Conservation (phyloP, 495 filamentous ascomycete genomes). For the Penicillium samsonianum region DNA sequence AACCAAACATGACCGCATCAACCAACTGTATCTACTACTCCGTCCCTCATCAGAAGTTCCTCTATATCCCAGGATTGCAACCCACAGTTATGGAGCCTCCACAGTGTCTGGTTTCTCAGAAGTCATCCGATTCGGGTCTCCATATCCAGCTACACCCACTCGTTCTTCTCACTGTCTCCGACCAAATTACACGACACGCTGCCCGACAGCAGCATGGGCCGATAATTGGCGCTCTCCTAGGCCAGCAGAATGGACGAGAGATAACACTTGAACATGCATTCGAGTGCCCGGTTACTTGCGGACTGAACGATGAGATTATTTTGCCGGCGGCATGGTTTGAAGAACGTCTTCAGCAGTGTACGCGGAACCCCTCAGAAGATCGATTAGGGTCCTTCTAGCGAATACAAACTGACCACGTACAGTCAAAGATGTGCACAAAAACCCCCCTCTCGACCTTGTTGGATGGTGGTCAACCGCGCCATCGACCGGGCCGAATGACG, state of each 20-base stretch:
- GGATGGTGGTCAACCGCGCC: conserved; percentile 92
- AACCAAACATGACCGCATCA: conserved; percentile 27
- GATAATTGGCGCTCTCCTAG: conserved; percentile 82
- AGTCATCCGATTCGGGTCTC: conserved; percentile 75
- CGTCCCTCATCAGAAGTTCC: not conserved
- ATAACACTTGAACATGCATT: conserved; percentile 93
- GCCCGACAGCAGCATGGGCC: conserved; percentile 72
- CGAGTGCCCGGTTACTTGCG: conserved; percentile 62
- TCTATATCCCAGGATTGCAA: conserved; percentile 1
- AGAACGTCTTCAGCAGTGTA: conserved; percentile 81
- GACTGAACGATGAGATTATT: conserved; percentile 52
- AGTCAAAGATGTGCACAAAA: conserved; percentile 91
- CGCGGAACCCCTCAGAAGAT: conserved; percentile 27
- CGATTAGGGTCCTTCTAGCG: not conserved
- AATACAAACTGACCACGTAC: conserved; percentile 15
- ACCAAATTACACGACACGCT: conserved; percentile 90
- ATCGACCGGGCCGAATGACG: conserved; percentile 63
- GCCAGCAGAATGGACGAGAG: conserved; percentile 85
- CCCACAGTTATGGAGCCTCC: conserved; percentile 31
- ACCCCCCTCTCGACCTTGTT: conserved; percentile 79
- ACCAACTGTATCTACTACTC: conserved; percentile 7
- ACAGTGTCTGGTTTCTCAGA: conserved; percentile 59
- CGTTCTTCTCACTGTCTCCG: conserved; percentile 92
- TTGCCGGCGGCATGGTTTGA: conserved; percentile 72
- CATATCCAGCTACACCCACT: conserved; percentile 89